Conservation (phyloP, 2,329 filamentous ascomycete species). For the Tympanopsis confertula region DNA sequence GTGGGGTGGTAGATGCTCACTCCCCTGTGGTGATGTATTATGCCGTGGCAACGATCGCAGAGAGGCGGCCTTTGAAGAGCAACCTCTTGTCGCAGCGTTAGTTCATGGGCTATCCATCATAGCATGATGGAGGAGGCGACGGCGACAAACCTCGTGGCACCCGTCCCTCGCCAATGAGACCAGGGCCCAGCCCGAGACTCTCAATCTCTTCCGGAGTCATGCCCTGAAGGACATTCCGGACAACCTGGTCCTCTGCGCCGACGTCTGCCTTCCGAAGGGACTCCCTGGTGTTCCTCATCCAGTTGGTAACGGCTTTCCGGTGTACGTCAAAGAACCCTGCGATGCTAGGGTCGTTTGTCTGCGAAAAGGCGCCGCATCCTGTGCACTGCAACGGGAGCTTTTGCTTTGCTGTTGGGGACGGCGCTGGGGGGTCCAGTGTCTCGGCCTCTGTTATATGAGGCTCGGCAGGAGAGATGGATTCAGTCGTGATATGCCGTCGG, state of each 20-base stretch:
- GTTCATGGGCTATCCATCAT: neutral
- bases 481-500: no score
- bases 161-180: conserved; percentile 16
- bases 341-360: conserved; percentile 35
- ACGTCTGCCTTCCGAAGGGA: conserved; percentile 9
- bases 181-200: conserved; percentile 32
- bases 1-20: conserved; percentile 69
- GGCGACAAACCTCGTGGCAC: conserved; percentile 2
- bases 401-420: neutral
- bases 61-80: conserved; percentile 37
- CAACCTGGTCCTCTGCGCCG: conserved; percentile 30
- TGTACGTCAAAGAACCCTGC: conserved; percentile 43
- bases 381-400: conserved; percentile 43
- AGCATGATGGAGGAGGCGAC: conserved; percentile 1
- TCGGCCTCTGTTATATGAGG: neutral
- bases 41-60: conserved; percentile 77
- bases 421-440: neutral
- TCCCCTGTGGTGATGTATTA: conserved; percentile 65
- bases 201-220: conserved; percentile 28
- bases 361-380: conserved; percentile 54
- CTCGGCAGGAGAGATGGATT: neutral
- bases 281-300: conserved; percentile 21
- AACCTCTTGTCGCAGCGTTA: conserved; percentile 1
- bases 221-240: conserved; percentile 29
- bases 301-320: conserved; percentile 38